Base-by-base conservation (phyloP, 176 grass and related monocot genomes). In the Aegilops umbellulata region DNA sequence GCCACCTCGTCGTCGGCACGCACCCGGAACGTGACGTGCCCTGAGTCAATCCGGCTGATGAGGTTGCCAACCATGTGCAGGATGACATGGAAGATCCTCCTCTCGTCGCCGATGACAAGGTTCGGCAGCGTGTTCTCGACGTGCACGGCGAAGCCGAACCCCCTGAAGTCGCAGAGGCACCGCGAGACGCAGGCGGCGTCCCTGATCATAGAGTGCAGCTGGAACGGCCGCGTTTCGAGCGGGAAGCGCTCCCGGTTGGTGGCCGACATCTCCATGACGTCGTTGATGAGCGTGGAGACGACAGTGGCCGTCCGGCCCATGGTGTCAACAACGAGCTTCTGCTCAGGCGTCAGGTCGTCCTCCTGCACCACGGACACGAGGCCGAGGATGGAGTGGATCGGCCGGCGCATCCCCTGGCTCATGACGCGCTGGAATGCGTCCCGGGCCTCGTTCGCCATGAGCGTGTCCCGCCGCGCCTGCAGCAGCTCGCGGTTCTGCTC, bases 61-160 rank as follows among this genome's bases (percentile, higher is more conserved):
- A 94, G 83, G 75, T 86, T 92, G 58, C 86, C 92, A 27, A 97
- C 79, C 76, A 97, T 94, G 65, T 94, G 94, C 26, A 97, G 44
- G 27, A 97, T 55, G 42, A 97, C 90, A 88, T 97, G 94, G 75
- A 94, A 94, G 47, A 97, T 90, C 65, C 94, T 41, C 30, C 88
- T 89, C 78, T 97, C 94, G 2, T 97, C 92, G 1, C 94, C 92
- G 22, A 94, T 70, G 60, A 92, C 94, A 22, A 78, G 86, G 70
- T 92, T 84, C 1, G 88, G 88, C 46, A 90, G 57, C 5, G 47
- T 29, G 15, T 94, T 94, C 39, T 88, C 89, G 1, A 94, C 69
- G 0, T 87, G 82, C 68, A 94, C 87, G 2, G 79, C 6, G 23
- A 94, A 94, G 44, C 78, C 53, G 16, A 94, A 80, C 25, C 92